Evolutionary conservation across 495 filamentous ascomycete species (phyloP), one percentile per base, ranked within the genome.

Genomic region (Aspergillus mulundensis): DNA sequence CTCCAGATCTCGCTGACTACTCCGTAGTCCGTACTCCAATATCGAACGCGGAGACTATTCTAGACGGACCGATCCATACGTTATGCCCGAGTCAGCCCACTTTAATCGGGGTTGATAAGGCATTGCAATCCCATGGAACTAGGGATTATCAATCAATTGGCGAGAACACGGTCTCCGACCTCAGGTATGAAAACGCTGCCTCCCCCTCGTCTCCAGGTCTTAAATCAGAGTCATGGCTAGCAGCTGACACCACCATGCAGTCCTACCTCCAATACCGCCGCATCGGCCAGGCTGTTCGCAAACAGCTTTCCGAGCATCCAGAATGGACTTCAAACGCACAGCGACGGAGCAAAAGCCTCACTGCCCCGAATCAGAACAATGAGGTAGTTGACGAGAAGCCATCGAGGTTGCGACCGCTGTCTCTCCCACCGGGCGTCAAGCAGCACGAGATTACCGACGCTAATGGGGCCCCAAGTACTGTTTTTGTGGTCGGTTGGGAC

Each of bases 401-500:
- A 39, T 24, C 52, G 0, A 40, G 11, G 11, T 7, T n/a, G 24
- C 53, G 32, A 20, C 53, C 53, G 15, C 12, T 56, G 2, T 24
- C 34, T 4, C 50, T 53, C 18, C 50, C 50, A 5, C 49, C 56
- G 30, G 56, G 56, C n/a, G 28, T 58, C 32, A 24, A 28, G 25
- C 20, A 15, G n/a, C 32, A 43, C 11, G 28, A 58, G 16, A 40
- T 50, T n/a, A 23, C 24, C n/a, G 43, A 48, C 24, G 39, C 18
- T 34, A 49, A 49, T 42, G 50, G 49, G 7, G 7, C 21, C 11
- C n/a, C 47, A 19, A 28, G 18, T 30, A 12, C 44, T 12, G 32
- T 56, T 15, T 42, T 56, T 44, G 73, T 86, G 0, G 84, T 87
- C 3, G 76, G 77, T 16, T 87, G 77, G 69, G 77, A 83, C 40